Conservation (phyloP, 805 yeast species). For the Candida qinlingensis region DNA sequence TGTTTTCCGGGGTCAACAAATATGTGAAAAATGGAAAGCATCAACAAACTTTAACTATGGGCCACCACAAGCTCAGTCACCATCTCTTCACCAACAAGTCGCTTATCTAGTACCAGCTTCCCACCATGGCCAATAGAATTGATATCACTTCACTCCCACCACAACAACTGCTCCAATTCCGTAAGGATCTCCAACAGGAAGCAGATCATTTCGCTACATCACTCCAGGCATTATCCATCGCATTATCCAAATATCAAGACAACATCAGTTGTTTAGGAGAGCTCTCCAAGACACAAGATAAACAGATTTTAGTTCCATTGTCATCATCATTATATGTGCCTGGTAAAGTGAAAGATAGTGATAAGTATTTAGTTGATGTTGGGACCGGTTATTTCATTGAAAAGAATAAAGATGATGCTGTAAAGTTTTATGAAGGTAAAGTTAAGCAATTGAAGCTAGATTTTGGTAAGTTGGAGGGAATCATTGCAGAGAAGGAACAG, state of each 20-base stretch:
- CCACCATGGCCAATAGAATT: slow-evolving; percentile 29
- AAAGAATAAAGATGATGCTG: slow-evolving; percentile 63
- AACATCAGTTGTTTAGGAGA: slow-evolving; percentile 67
- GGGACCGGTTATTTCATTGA: slow-evolving; percentile 96
- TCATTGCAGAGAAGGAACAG: slow-evolving; percentile 70
- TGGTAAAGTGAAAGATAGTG: slow-evolving; percentile 61
- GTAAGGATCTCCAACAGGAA: slow-evolving; percentile 79
- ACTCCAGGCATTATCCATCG: slow-evolving; percentile 74
- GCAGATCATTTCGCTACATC: slow-evolving; percentile 82
- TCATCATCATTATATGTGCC: slow-evolving; percentile 88
- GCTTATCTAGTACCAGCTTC: background rate
- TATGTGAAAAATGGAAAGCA: too few species aligned
- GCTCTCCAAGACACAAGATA: slow-evolving; percentile 41
- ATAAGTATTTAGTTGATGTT: slow-evolving; percentile 80
- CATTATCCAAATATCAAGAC: slow-evolving; percentile 75
- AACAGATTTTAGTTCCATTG: slow-evolving; percentile 73
- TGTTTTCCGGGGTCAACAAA: too few species aligned
- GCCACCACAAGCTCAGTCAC: too few species aligned
- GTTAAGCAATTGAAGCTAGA: slow-evolving; percentile 69
- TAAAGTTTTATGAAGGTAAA: slow-evolving; percentile 66
- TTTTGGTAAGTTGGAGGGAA: slow-evolving; percentile 63
- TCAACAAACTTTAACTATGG: too few species aligned
- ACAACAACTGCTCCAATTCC: slow-evolving; percentile 79
- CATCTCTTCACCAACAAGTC: background rate
- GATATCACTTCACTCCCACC: slow-evolving; percentile 71